phyloP scores from a whole-genome alignment of 768 basidiomycete species.

The Coprinopsis marcescibilis region DNA sequence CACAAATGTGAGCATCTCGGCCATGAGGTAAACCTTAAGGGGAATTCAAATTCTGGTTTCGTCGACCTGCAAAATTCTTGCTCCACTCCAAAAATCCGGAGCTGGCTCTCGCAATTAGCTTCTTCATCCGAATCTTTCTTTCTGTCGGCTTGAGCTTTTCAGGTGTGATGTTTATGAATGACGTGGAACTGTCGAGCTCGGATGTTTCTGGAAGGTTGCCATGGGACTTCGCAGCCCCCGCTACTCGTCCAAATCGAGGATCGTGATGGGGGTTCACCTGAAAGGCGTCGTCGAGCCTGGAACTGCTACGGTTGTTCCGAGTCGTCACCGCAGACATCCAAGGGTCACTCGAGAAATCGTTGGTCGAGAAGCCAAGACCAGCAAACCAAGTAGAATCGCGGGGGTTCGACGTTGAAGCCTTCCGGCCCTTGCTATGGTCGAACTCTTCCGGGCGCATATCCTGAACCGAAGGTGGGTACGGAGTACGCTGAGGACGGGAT shows the following conservation, averaged over 20 bases:
- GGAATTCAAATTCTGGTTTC: background rate
- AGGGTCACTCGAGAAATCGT: background rate
- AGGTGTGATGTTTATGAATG: slow-evolving; percentile 35
- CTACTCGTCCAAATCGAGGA: no score
- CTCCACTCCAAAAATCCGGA: slow-evolving; percentile 21
- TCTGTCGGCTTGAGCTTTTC: slow-evolving; percentile 15
- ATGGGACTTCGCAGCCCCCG: background rate
- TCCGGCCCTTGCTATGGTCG: background rate
- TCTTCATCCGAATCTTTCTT: slow-evolving; percentile 18
- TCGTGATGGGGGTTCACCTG: background rate
- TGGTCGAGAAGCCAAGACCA: background rate
- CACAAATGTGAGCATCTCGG: no score
- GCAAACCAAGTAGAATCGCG: slow-evolving; percentile 4
- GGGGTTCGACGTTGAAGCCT: background rate
- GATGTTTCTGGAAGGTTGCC: slow-evolving; percentile 5
- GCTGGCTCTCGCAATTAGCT: slow-evolving; percentile 20
- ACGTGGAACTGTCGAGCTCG: slow-evolving; percentile 20
- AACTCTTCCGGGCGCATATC: background rate
- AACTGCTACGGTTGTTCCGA: background rate
- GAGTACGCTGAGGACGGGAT: background rate
- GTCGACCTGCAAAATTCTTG: slow-evolving; percentile 15
- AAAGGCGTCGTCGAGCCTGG: background rate
- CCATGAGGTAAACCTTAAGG: background rate
- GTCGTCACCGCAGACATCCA: no score
- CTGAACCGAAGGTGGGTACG: slow-evolving; percentile 5